phyloP scores from a whole-genome alignment of 495 filamentous ascomycete species.

The Trichoderma reesei region DNA sequence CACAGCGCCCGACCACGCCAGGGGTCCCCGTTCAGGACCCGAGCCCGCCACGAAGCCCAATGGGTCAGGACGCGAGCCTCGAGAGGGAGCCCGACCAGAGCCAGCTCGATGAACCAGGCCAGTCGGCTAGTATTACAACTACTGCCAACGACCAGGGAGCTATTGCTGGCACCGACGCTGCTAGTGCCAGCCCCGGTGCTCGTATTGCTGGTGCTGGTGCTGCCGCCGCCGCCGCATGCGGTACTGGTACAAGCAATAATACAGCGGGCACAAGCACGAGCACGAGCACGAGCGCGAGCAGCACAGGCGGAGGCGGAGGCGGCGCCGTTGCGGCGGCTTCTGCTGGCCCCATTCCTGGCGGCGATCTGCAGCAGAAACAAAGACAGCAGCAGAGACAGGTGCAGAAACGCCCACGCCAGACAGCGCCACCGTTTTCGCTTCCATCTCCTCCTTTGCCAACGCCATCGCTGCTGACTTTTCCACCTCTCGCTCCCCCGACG shows the following conservation, averaged over 20 bases:
- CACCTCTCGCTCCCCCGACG: background rate
- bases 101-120: background rate
- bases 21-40: background rate
- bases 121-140: background rate
- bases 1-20: background rate
- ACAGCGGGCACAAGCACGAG: background rate
- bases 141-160: conserved; percentile 1
- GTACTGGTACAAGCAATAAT: background rate
- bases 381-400: conserved; percentile 1
- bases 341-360: background rate
- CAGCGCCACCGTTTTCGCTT: background rate
- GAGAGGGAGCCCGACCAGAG: background rate
- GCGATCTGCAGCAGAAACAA: background rate
- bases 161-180: background rate
- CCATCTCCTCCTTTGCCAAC: background rate
- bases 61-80: background rate
- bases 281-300: too few relatives aligned
- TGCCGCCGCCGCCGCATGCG: background rate
- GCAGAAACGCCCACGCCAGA: background rate
- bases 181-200: background rate
- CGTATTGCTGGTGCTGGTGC: background rate
- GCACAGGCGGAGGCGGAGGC: background rate
- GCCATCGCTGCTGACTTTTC: background rate
- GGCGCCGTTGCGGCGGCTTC: background rate
- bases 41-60: background rate